Evolutionary conservation across 352 stramenopile genomes (phyloP).

Genomic region (Phytophthora cajani): DNA sequence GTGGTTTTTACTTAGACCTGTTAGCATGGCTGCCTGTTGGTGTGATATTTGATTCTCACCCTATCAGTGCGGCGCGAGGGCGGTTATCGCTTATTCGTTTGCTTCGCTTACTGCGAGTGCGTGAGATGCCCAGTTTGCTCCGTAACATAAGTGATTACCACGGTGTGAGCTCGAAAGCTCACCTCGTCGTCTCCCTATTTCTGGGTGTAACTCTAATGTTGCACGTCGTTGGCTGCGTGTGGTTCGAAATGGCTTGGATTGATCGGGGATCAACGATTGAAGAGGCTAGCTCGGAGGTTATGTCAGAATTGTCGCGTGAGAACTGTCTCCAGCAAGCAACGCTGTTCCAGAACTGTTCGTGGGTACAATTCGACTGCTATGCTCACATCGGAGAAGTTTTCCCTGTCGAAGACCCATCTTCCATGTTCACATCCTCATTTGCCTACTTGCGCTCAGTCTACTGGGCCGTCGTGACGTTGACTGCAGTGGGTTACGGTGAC

Average conservation of each 20-base stretch:
- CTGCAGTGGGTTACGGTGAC: conserved; percentile 78
- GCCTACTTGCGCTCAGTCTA: conserved; percentile 79
- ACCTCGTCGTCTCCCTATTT: conserved; percentile 53
- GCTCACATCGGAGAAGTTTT: conserved; percentile 58
- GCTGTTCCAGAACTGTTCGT: conserved; percentile 68
- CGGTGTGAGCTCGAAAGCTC: conserved; percentile 65
- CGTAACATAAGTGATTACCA: conserved; percentile 64
- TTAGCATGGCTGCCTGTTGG: conserved; percentile 54
- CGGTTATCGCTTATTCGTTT: conserved; percentile 62
- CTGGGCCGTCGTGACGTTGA: conserved; percentile 79
- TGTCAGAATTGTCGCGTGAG: conserved; percentile 14
- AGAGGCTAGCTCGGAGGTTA: not conserved
- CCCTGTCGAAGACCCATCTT: conserved; percentile 45
- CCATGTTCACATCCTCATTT: conserved; percentile 60
- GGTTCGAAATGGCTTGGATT: conserved; percentile 71
- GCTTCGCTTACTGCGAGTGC: conserved; percentile 55
- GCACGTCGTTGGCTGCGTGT: conserved; percentile 68
- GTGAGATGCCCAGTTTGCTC: conserved; percentile 48
- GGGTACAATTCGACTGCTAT: conserved; percentile 78
- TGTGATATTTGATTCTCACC: conserved; percentile 55
- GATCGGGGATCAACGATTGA: conserved; percentile 5
- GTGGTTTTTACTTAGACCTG: conserved; percentile 64
- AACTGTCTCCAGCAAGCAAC: conserved; percentile 67
- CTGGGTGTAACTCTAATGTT: conserved; percentile 63
- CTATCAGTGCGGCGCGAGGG: conserved; percentile 12